Percentiles rank a stretch among this genome's conserved stretches.
Evolutionary conservation across 176 grass and related monocot species (phyloP).

Genomic region (Oryza nivara): DNA sequence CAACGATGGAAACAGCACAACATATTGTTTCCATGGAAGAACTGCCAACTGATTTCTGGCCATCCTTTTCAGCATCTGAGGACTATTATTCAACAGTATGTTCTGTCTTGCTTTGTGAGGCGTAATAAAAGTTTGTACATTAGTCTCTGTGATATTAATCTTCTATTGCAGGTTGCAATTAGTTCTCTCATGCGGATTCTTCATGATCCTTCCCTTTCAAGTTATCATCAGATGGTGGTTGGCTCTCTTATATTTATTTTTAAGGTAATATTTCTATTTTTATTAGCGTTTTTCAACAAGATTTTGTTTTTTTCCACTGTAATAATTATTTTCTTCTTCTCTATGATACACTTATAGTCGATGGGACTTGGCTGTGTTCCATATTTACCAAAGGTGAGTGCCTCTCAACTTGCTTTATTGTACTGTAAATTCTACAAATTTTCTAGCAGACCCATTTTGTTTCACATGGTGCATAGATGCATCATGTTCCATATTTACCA

Average conservation of each 20-base stretch:
- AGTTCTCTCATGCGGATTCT: conserved; percentile 97
- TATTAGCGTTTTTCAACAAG: conserved; percentile 20
- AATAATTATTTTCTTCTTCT: conserved; percentile 43
- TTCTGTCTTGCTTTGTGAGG: conserved; percentile 32
- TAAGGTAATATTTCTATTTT: conserved; percentile 67
- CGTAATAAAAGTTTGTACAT: not conserved
- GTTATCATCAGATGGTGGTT: conserved; percentile 98
- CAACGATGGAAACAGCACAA: conserved; percentile 76
- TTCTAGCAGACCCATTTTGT: not conserved
- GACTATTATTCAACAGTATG: conserved; percentile 97
- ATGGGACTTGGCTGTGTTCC: conserved; percentile 99
- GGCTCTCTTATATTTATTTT: conserved; percentile 94
- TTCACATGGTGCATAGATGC: not conserved
- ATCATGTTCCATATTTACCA: not conserved
- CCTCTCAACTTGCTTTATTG: conserved; percentile 20
- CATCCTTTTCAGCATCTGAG: conserved; percentile 91
- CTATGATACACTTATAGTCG: conserved; percentile 59
- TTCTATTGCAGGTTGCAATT: conserved; percentile 80
- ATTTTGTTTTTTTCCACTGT: conserved; percentile 34
- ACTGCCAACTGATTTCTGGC: conserved; percentile 88
- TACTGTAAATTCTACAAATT: conserved; percentile 15
- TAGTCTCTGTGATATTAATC: conserved; percentile 39
- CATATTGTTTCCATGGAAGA: conserved; percentile 99
- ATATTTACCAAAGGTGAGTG: conserved; percentile 93
- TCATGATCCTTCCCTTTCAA: conserved; percentile 94